Conservation (phyloP, 768 basidiomycete genomes). For the Heimioporus sp. region DNA sequence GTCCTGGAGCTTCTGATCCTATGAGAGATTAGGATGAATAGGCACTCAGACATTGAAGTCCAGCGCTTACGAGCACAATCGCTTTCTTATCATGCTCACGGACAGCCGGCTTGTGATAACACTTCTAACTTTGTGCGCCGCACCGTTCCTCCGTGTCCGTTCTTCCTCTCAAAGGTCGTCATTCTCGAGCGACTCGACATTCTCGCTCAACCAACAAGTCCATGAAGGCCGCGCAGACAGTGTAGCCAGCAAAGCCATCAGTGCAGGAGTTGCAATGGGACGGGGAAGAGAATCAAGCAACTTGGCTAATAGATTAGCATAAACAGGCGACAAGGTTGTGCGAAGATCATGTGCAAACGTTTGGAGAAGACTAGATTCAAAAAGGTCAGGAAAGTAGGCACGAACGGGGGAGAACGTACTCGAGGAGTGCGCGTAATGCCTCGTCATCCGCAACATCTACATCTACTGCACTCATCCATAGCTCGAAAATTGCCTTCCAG, state of each 20-base stretch:
- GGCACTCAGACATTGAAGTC: background rate
- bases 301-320: conserved; percentile 50
- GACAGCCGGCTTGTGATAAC: conserved; percentile 49
- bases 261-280: conserved; percentile 55
- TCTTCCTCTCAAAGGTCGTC: conserved; percentile 59
- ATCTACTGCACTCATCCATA: conserved; percentile 62
- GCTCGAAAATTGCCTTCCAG: conserved; percentile 62
- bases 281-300: conserved; percentile 58
- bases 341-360: conserved; percentile 79
- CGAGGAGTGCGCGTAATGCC: conserved; percentile 67
- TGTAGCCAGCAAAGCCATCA: conserved; percentile 66
- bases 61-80: conserved; percentile 33
- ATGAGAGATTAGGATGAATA: background rate
- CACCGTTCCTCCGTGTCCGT: conserved; percentile 73
- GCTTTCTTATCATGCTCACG: conserved; percentile 27
- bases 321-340: conserved; percentile 67
- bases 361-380: conserved; percentile 59
- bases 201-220: conserved; percentile 29
- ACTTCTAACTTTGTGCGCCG: conserved; percentile 57
- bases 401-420: conserved; percentile 45
- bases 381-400: conserved; percentile 8
- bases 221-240: no score
- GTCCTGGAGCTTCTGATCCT: conserved; percentile 44
- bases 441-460: conserved; percentile 62
- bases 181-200: conserved; percentile 17